Percentiles rank a stretch among this genome's conserved stretches.
These are phyloP conservation scores for Colletotrichum endophyticum DNA, from an alignment of 2,329 filamentous ascomycete genomes.

Conservation along the genomic window DNA sequence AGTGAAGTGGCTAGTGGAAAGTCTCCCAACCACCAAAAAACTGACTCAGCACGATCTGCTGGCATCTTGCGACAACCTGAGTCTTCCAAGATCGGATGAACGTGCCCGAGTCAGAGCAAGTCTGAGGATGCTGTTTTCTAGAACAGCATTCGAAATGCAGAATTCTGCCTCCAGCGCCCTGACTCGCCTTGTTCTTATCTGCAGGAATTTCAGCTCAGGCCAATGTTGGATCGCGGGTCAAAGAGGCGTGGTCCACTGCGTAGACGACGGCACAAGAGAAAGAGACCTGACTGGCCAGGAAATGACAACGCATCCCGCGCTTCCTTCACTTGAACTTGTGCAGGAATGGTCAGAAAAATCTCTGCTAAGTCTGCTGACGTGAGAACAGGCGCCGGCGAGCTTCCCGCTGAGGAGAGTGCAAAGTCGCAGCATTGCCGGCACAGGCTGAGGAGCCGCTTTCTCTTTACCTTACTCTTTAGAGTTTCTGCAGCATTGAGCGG, in stretches of 20 bases:
- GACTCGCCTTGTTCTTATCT: neutral
- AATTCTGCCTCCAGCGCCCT: neutral
- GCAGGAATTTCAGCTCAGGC: neutral
- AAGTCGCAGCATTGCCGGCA: neutral
- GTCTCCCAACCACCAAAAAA: neutral
- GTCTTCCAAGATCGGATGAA: constrained; percentile 8
- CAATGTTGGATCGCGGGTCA: neutral
- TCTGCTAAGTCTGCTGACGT: neutral
- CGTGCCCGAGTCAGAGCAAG: neutral
- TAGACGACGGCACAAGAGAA: neutral
- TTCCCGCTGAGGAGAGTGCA: neutral
- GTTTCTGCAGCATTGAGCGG: neutral
- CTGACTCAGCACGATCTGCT: neutral
- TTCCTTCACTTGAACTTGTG: neutral
- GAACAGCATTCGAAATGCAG: neutral
- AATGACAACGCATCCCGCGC: neutral
- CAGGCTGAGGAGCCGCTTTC: neutral
- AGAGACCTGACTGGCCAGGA: neutral
- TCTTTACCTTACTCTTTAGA: neutral
- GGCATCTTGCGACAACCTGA: neutral
- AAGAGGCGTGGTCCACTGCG: neutral
- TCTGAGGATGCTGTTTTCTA: neutral
- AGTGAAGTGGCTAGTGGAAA: neutral
- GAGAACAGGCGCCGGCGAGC: neutral
- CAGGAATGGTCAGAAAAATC: neutral